Evolutionary conservation across 345 rosid species (phyloP).

Genomic region (Ricinus communis): DNA sequence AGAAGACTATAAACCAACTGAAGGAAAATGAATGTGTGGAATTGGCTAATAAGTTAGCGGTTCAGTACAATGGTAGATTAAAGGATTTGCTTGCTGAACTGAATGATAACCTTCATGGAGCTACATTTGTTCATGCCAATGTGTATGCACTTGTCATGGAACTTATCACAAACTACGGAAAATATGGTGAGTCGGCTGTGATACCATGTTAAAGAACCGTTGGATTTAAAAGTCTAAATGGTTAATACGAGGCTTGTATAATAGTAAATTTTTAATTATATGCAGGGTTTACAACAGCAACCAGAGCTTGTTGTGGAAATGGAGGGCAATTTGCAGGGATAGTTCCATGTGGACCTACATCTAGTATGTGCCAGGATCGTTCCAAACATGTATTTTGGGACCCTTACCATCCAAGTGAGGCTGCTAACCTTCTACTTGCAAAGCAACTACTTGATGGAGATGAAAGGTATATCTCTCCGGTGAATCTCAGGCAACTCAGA

Average conservation of each 20-base stretch:
- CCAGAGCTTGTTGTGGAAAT: slow-evolving; percentile 76
- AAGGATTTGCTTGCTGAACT: slow-evolving; percentile 59
- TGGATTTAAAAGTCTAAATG: too few relatives aligned
- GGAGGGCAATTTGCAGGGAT: slow-evolving; percentile 84
- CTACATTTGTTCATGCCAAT: slow-evolving; percentile 69
- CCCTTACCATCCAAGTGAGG: slow-evolving; percentile 85
- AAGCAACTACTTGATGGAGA: slow-evolving; percentile 60
- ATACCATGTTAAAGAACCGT: too few relatives aligned
- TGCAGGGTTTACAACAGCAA: slow-evolving; percentile 71
- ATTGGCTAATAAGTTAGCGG: slow-evolving; percentile 67
- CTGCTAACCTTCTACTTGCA: slow-evolving; percentile 66
- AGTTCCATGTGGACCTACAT: slow-evolving; percentile 82
- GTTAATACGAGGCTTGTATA: too few relatives aligned
- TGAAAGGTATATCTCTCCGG: slow-evolving; percentile 47
- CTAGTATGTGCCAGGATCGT: slow-evolving; percentile 64
- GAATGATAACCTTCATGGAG: slow-evolving; percentile 59
- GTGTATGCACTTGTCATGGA: slow-evolving; percentile 88
- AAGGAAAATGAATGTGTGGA: slow-evolving; percentile 66
- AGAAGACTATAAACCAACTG: slow-evolving; percentile 66
- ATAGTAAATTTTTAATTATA: too few relatives aligned
- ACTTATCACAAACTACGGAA: slow-evolving; percentile 68
- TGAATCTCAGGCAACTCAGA: slow-evolving; percentile 71
- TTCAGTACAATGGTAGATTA: slow-evolving; percentile 61
- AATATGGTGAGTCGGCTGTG: slow-evolving; percentile 71
- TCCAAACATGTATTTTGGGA: slow-evolving; percentile 84